phyloP scores from a whole-genome alignment of 1,284 basidiomycete genomes.

The Ustilago nuda region DNA sequence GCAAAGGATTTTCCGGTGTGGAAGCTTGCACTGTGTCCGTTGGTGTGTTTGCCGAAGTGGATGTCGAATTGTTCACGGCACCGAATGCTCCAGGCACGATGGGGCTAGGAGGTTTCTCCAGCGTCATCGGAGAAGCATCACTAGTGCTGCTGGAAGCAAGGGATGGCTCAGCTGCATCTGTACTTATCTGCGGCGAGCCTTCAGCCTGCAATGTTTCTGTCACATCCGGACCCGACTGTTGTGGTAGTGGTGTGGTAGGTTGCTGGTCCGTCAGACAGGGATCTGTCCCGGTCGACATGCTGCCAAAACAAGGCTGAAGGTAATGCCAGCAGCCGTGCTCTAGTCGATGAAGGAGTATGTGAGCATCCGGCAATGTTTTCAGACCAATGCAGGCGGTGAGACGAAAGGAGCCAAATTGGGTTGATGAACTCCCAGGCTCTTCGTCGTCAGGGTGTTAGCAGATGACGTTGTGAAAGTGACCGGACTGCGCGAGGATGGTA shows the following conservation, averaged over 20 bases:
- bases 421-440: background rate
- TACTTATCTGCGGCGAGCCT: background rate
- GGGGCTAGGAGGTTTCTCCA: constrained; percentile 4
- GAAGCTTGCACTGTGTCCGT: background rate
- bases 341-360: background rate
- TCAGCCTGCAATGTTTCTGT: background rate
- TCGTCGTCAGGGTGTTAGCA: background rate
- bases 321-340: constrained; percentile 1
- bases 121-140: background rate
- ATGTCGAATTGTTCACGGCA: too few relatives aligned
- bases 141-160: background rate
- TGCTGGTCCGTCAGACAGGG: constrained; percentile 9
- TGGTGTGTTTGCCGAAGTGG: background rate
- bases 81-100: constrained; percentile 18
- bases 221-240: background rate
- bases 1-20: constrained; percentile 25
- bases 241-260: background rate
- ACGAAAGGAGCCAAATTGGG: background rate
- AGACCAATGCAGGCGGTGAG: background rate
- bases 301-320: constrained; percentile 6
- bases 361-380: constrained; percentile 1
- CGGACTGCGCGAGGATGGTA: background rate
- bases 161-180: background rate
- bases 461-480: background rate
- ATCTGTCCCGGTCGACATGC: constrained; percentile 28